Evolutionary conservation across 2,329 filamentous ascomycete species (phyloP), one percentile per base, ranked within the genome.

Genomic region (Alternaria postmessia): DNA sequence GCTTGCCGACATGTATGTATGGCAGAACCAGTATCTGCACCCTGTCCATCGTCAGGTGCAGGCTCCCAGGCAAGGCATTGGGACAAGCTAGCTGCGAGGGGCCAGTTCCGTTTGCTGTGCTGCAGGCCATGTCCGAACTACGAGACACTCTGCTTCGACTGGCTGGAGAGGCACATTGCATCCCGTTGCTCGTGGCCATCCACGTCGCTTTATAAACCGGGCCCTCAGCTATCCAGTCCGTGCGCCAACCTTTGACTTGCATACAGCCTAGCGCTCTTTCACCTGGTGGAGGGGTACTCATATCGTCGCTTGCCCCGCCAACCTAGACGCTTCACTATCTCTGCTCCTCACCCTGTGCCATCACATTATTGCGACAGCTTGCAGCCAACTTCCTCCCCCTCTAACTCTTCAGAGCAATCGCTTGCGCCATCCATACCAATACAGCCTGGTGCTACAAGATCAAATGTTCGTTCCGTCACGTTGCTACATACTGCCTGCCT

Each of bases 391-490:
- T 60, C 49, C 51, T 44, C 57, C 52, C 59, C 56, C 60, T 65
- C 65, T 55, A 62, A 62, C 56, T 44, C 48, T 61, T 36, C 54
- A 59, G 51, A 69, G 62, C 64, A 54, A 54, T 66, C 62, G 57
- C 64, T 62, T 68, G 67, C 71, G 69, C 72, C 64, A 64, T 67
- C 64, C 42, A 61, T 61, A 64, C 67, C 59, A 14, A 67, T 62
- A 66, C 65, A 67, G 65, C 68, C 62, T 67, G 67, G 69, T 73
- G 65, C 63, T 61, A 63, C 61, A 72, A 75, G 69, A 72, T 70
- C 69, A 77, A 77, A 78, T 77, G 75, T 78, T 77, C 75, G 75
- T 78, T 75, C 70, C 68, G 72, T 72, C 75, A 75, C 70, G 63
- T 72, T 78, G 74, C 71, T 75, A 69, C 68, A 64, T 66, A 63